Evolutionary conservation across 2,329 filamentous ascomycete genomes (phyloP).

Genomic region (Neospermospora avenae): DNA sequence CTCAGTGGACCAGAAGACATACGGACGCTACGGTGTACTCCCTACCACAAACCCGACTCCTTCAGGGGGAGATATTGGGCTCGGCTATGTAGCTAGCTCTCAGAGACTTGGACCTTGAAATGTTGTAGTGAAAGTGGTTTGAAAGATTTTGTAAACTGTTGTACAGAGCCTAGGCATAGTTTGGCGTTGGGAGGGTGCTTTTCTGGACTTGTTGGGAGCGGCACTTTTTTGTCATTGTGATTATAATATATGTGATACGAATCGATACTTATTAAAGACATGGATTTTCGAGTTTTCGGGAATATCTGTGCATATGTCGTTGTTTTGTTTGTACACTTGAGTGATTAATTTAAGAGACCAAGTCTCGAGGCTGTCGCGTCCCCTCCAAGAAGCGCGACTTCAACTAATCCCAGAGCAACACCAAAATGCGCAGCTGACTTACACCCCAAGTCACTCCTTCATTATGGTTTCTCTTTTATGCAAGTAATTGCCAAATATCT

Average conservation of each 20-base stretch:
- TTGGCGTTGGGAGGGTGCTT: constrained; percentile 20
- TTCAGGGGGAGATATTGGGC: constrained; percentile 42
- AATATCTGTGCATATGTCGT: too few species aligned
- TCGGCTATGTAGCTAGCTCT: constrained; percentile 61
- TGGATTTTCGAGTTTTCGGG: too few species aligned
- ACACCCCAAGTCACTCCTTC: constrained; percentile 5
- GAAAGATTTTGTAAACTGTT: constrained; percentile 15
- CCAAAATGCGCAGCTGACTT: constrained; percentile 8
- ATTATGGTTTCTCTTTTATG: constrained; percentile 31
- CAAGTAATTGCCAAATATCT: constrained; percentile 7
- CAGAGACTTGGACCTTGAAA: constrained; percentile 67
- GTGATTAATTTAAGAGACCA: neutral
- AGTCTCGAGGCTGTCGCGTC: constrained; percentile 15
- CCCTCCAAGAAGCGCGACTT: constrained; percentile 14
- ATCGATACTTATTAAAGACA: constrained; percentile 2
- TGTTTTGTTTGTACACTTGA: too few species aligned
- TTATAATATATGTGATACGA: constrained; percentile 20
- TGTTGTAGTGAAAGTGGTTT: neutral
- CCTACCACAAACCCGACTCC: constrained; percentile 51
- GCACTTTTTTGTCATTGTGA: constrained; percentile 6
- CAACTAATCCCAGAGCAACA: constrained; percentile 2
- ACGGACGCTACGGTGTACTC: constrained; percentile 85
- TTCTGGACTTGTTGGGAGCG: constrained; percentile 7
- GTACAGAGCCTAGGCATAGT: constrained; percentile 28
- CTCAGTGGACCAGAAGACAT: constrained; percentile 93